Conservation (phyloP, 805 yeast genomes). For the Pichia membranifaciens region DNA sequence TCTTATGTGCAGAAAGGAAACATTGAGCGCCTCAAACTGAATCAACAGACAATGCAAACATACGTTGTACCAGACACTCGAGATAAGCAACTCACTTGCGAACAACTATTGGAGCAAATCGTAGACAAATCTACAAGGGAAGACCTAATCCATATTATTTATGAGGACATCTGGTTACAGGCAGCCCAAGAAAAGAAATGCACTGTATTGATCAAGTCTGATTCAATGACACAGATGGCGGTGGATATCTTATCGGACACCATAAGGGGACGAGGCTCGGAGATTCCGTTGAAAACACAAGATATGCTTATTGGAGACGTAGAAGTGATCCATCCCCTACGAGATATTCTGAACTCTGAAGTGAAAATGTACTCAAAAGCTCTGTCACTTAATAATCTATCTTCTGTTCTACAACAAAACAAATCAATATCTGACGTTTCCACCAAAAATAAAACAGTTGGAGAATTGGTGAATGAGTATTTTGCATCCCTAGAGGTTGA, state of each 20-base stretch:
- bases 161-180: constrained; percentile 39
- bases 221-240: constrained; percentile 78
- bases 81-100: constrained; percentile 6
- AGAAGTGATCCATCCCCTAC: constrained; percentile 59
- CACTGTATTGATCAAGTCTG: constrained; percentile 64
- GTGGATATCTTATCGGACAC: constrained; percentile 73
- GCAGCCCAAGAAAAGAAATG: constrained; percentile 42
- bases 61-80: constrained; percentile 2
- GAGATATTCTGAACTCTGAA: constrained; percentile 71
- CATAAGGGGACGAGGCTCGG: constrained; percentile 80
- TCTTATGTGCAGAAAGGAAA: constrained; percentile 31
- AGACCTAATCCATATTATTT: constrained; percentile 50
- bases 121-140: constrained; percentile 57
- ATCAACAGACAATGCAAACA: constrained; percentile 26
- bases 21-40: constrained; percentile 30
- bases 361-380: constrained; percentile 49
- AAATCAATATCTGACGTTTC: constrained; percentile 29
- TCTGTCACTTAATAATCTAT: constrained; percentile 33
- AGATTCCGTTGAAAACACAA: constrained; percentile 37
- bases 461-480: constrained; percentile 70
- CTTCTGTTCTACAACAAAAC: constrained; percentile 11
- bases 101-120: constrained; percentile 34
- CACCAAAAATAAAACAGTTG: constrained; percentile 71
- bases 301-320: constrained; percentile 21
- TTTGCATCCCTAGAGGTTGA: constrained; percentile 66